phyloP scores from a whole-genome alignment of 495 filamentous ascomycete species.

The Penicillium crystallinum region DNA sequence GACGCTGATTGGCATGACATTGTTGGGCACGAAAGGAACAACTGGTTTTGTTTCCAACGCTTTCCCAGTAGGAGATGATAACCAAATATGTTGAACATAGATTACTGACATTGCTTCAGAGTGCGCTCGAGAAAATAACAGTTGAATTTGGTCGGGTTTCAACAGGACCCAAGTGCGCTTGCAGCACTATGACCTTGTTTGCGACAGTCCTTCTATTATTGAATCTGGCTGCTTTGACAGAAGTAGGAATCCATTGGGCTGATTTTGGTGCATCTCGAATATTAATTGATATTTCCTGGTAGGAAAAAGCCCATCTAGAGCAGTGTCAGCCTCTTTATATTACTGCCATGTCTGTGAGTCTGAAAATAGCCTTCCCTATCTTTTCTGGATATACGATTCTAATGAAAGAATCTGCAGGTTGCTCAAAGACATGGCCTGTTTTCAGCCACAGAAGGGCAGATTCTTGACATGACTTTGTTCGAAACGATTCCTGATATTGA shows the following conservation, averaged over 20 bases:
- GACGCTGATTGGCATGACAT: conserved; percentile 49
- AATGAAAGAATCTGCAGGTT: conserved; percentile 23
- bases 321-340: conserved; percentile 48
- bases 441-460: conserved; percentile 40
- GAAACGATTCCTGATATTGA: conserved; percentile 44
- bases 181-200: conserved; percentile 39
- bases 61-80: conserved; percentile 34
- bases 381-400: neutral
- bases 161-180: conserved; percentile 30
- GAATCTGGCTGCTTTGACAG: conserved; percentile 46
- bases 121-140: conserved; percentile 37
- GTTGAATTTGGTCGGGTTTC: conserved; percentile 38
- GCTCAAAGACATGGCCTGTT: conserved; percentile 50
- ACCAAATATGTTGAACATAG: neutral
- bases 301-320: conserved; percentile 43
- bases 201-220: conserved; percentile 45
- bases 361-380: too few relatives aligned
- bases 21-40: conserved; percentile 46
- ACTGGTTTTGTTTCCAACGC: conserved; percentile 43
- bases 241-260: conserved; percentile 25
- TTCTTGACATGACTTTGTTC: conserved; percentile 43
- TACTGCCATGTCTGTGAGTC: conserved; percentile 46
- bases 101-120: conserved; percentile 22
- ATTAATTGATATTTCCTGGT: conserved; percentile 11
- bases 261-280: neutral